Conservation (phyloP, 1,284 basidiomycete genomes). For the Rhodotorula sp. region DNA sequence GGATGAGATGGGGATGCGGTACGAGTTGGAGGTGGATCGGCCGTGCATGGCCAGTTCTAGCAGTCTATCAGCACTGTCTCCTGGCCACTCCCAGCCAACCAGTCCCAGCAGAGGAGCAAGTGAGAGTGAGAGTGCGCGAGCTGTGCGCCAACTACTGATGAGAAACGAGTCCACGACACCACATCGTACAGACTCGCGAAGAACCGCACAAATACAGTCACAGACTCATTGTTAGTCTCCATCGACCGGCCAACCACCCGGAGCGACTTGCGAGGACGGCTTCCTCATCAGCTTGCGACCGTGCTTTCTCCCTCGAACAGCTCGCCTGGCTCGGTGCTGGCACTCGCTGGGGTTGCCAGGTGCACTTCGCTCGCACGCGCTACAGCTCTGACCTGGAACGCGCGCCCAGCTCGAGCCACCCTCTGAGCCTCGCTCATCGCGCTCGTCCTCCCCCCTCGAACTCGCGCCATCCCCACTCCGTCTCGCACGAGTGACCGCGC, state of each 20-base stretch:
- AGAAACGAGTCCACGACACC: too few relatives aligned
- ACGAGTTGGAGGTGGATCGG: not conserved
- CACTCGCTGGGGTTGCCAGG: too few relatives aligned
- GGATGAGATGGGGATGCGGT: constrained; percentile 11
- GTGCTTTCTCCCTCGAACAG: not conserved
- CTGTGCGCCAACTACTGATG: not conserved
- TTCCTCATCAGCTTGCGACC: too few relatives aligned
- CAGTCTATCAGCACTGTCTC: not conserved
- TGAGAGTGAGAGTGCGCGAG: not conserved
- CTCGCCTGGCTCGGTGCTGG: too few relatives aligned
- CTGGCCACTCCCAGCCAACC: not conserved
- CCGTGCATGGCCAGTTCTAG: not conserved
- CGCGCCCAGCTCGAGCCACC: not conserved
- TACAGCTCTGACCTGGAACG: constrained; percentile 15
- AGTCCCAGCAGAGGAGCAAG: not conserved
- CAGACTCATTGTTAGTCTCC: too few relatives aligned
- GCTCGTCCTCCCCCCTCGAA: not conserved
- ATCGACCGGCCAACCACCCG: too few relatives aligned
- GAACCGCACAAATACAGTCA: too few relatives aligned
- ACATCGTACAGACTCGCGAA: too few relatives aligned
- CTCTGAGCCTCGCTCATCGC: not conserved
- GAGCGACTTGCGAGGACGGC: too few relatives aligned
- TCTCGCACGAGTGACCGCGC: not conserved
- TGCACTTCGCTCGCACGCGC: too few relatives aligned
- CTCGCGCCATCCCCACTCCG: not conserved